Evolutionary conservation across 257 asterid genomes (phyloP), one percentile per base, ranked within the genome.

Genomic region (Solanum clarkiae): DNA sequence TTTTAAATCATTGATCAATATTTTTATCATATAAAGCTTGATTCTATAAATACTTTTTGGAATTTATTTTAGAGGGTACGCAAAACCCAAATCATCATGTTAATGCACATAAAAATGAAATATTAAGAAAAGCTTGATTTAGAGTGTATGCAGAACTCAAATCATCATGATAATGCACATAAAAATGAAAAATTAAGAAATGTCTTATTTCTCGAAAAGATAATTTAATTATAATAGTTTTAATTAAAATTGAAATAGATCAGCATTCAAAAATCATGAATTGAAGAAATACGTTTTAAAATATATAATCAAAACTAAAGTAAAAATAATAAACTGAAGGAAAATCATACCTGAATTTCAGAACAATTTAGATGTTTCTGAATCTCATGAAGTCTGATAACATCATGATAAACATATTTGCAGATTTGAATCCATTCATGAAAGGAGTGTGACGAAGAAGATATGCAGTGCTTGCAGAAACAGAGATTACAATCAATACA

Each of bases 361-460:
- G 98, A 93, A 84, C 97, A 94, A 80, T 94, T 93, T 63, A 94
- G 90, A 83, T 92, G 84, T 53, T 87, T 90, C 83, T 93, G 95
- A 63, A 94, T 91, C 24, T 93, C 95, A 69, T 91, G 94, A 2
- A 94, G 91, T 10, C 98, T 93, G 84, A 94, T 91, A 80, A 94
- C 98, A 82, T 94, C 92, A 85, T 91, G 95, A 74, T 94, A 94
- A 5, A 94, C 98, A 72, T 94, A 93, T 72, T 90, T 94, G 90
- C 98, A 92, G 88, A 94, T 91, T 89, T 94, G 97, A 42, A 94
- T 92, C 86, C 91, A 90, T 20, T 90, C 87, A 86, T 88, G 94
- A 86, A 85, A 88, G 80, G 84, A 86, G 57, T 86, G 91, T 54
- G 85, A 32, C 10, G 92, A 79, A 51, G 92, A 88, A 80, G 57